Base-by-base conservation (phyloP, 768 basidiomycete species). In the Boletus reticuloceps region DNA sequence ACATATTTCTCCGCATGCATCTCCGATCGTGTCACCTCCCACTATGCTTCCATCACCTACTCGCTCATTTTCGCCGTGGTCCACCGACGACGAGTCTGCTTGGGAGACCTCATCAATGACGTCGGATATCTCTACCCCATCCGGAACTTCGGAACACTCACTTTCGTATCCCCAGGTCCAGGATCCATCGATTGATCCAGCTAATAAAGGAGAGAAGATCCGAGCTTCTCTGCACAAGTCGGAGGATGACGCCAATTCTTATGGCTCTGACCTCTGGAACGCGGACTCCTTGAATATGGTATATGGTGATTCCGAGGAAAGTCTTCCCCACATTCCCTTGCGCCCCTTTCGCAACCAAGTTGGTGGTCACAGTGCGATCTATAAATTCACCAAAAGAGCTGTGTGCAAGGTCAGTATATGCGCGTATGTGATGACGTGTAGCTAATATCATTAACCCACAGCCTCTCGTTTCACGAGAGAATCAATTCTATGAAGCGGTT, bases 291-390 rank as follows among this genome's bases (percentile, higher is more conserved):
- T 77, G 49, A 66, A 76, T 36, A 67, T 77, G 58, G 69, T 78
- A 47, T 65, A 76, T 51, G 75, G 81, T 52, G 62, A 78, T 40
- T 74, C 82, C 13, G 77, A 85, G 55, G 84, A 83, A 51, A 79
- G 79, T 56, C 74, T 92, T 42, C 91, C 90, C 2, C 91, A 94
- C 55, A 94, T 99, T 46, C 96, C 95, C 34, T 76, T 99, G 9
- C 85, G 89, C 46, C 97, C 97, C 6, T 99, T 98, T 74, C 86
- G 91, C 47, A 97, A 99, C 64, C 95, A 98, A 74, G 97, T 99
- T 31, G 97, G 97, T 40, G 97, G 97, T 4, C 97, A 99, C 69
- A 92, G 84, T 60, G 89, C 93, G 53, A 97, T 99, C 64, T 98
- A 98, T 74, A 94, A 95, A 67, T 98, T 99, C 62, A 98, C 95